These are phyloP conservation scores for Aspergillus baeticus DNA, from an alignment of 495 filamentous ascomycete genomes.

Conservation along the genomic window DNA sequence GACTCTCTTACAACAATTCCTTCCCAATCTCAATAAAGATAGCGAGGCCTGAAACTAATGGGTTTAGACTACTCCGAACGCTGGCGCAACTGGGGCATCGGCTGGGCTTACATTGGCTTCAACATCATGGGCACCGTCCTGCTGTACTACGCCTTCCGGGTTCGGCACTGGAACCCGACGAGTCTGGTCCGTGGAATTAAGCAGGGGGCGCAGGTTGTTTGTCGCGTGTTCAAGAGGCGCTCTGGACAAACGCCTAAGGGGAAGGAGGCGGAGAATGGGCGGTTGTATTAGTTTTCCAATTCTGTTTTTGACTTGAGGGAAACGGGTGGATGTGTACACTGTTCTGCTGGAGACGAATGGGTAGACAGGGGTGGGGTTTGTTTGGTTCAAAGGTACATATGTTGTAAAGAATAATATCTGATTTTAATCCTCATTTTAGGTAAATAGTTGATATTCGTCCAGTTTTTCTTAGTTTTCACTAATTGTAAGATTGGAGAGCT, in stretches of 20 bases:
- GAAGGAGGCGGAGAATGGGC: constrained; percentile 52
- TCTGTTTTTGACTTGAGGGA: background rate
- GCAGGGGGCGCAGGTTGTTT: constrained; percentile 29
- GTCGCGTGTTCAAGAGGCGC: constrained; percentile 41
- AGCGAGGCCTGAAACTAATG: background rate
- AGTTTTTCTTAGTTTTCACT: background rate
- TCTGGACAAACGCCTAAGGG: constrained; percentile 59
- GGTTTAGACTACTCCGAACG: constrained; percentile 37
- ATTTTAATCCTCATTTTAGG: too few relatives aligned
- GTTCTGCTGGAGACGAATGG: background rate
- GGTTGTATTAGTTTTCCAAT: constrained; percentile 21
- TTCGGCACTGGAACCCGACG: constrained; percentile 46
- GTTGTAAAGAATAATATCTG: too few relatives aligned
- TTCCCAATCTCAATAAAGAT: background rate
- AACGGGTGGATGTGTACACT: background rate
- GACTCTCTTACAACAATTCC: background rate
- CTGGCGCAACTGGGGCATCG: constrained; percentile 55
- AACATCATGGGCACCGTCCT: constrained; percentile 49
- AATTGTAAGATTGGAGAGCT: background rate
- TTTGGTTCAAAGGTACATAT: too few relatives aligned
- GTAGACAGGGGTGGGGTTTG: background rate
- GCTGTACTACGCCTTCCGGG: constrained; percentile 53
- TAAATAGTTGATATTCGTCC: background rate
- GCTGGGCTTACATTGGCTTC: constrained; percentile 54
- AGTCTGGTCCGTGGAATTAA: constrained; percentile 31